Evolutionary conservation across 345 rosid species (phyloP).

Genomic region (Arabis alpina): DNA sequence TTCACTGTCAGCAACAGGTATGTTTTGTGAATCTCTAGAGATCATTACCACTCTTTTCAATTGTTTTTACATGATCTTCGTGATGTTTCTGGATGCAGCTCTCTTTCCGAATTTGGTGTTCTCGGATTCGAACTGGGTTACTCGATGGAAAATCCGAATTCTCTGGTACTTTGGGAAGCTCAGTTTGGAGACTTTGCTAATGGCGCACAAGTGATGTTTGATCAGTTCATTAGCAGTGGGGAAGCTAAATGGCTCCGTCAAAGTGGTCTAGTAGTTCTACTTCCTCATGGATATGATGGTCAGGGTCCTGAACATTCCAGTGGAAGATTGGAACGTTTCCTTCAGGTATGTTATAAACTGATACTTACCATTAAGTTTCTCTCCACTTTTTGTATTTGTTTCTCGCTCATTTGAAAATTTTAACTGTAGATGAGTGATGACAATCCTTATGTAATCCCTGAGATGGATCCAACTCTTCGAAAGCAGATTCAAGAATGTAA

Average conservation of each 20-base stretch:
- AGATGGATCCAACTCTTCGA: conserved; percentile 74
- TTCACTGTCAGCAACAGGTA: conserved; percentile 88
- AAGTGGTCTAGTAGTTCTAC: conserved; percentile 71
- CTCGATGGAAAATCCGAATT: conserved; percentile 80
- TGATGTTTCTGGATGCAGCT: conserved; percentile 48
- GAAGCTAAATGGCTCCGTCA: conserved; percentile 86
- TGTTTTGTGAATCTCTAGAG: neutral
- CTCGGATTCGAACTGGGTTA: conserved; percentile 85
- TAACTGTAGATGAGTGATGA: conserved; percentile 77
- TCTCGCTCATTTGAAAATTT: too few relatives aligned
- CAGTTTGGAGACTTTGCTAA: conserved; percentile 86
- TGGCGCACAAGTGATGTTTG: conserved; percentile 84
- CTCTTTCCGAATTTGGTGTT: conserved; percentile 86
- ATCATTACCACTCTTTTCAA: neutral
- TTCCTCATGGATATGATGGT: conserved; percentile 87
- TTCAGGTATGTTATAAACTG: conserved; percentile 53
- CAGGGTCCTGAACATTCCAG: conserved; percentile 94
- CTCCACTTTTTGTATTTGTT: too few relatives aligned
- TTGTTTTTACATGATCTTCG: conserved; percentile 6
- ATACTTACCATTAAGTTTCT: neutral
- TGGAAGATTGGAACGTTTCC: conserved; percentile 73
- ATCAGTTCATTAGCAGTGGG: conserved; percentile 83
- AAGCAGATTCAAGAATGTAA: conserved; percentile 87
- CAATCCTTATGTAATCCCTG: conserved; percentile 73
- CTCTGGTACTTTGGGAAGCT: conserved; percentile 79